Evolutionary conservation across 2,329 filamentous ascomycete genomes (phyloP).

Genomic region (Podosphaera fusca): DNA sequence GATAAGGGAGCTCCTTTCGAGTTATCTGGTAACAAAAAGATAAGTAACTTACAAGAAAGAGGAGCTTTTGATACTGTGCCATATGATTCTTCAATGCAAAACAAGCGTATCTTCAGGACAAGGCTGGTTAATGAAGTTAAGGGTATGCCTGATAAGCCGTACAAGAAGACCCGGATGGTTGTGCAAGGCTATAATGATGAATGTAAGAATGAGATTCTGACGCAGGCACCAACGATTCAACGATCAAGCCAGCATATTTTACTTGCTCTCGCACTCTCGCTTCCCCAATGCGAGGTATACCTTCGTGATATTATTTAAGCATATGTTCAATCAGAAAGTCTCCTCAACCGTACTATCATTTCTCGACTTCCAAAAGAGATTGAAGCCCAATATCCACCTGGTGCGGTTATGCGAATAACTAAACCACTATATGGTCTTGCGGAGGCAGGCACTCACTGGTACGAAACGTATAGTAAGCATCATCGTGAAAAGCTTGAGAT

Average conservation of each 20-base stretch:
- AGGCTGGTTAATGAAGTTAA: slow-evolving; percentile 5
- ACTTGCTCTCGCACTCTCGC: background rate
- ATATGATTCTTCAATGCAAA: background rate
- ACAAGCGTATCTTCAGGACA: slow-evolving; percentile 1
- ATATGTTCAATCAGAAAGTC: background rate
- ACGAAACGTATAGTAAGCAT: no score
- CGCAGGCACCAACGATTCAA: background rate
- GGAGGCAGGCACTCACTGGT: no score
- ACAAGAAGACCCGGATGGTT: background rate
- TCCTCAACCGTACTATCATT: background rate
- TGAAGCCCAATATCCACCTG: background rate
- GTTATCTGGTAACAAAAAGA: background rate
- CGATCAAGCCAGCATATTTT: background rate
- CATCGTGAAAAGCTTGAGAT: no score
- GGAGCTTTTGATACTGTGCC: background rate
- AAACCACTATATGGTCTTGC: no score
- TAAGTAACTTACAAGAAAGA: background rate
- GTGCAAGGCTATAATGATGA: slow-evolving; percentile 2
- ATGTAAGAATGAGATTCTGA: background rate
- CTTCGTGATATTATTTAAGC: background rate
- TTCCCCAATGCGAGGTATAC: background rate
- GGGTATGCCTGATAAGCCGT: background rate
- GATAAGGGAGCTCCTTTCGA: background rate
- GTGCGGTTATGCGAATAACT: background rate
- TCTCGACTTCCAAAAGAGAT: background rate